A percentile compares a stretch with the other conserved stretches of the same genome.
These are phyloP conservation scores for Abrus precatorius DNA, from an alignment of 306 rosid genomes.

Conservation along the genomic window DNA sequence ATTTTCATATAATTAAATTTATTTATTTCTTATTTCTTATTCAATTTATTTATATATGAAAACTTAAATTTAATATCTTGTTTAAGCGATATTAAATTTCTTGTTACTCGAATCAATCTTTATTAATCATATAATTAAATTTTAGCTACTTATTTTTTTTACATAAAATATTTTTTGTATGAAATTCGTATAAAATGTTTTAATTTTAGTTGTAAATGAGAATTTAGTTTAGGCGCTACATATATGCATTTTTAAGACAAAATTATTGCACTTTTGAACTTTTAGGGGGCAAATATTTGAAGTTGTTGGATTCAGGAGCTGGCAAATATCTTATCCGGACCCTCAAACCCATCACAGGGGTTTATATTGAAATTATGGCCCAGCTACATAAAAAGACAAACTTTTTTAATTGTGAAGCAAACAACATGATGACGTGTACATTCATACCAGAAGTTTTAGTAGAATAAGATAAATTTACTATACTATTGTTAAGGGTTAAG, in stretches of 20 bases:
- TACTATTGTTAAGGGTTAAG: not conserved
- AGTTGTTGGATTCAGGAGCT: constrained; percentile 48
- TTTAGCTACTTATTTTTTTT: not conserved
- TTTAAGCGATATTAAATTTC: no score
- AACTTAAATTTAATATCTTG: no score
- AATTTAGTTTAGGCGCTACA: not conserved
- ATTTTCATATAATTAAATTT: no score
- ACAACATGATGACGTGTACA: not conserved
- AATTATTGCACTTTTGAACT: constrained; percentile 26
- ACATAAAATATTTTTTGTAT: not conserved
- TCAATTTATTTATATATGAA: no score
- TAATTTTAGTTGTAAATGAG: not conserved
- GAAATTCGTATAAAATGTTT: not conserved
- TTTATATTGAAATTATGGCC: constrained; percentile 1
- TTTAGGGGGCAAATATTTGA: constrained; percentile 5
- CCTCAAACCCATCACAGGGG: constrained; percentile 30
- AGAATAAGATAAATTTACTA: not conserved
- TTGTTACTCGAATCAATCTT: no score
- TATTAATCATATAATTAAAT: no score
- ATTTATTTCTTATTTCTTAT: no score
- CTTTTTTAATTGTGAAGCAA: constrained; percentile 1
- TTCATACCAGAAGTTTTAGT: not conserved
- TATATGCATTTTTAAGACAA: not conserved
- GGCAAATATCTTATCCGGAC: constrained; percentile 48
- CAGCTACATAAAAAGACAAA: constrained; percentile 7